A percentile compares a stretch with the other conserved stretches of the same genome.
phyloP scores from a whole-genome alignment of 495 filamentous ascomycete genomes.

The Neurospora discreta region DNA sequence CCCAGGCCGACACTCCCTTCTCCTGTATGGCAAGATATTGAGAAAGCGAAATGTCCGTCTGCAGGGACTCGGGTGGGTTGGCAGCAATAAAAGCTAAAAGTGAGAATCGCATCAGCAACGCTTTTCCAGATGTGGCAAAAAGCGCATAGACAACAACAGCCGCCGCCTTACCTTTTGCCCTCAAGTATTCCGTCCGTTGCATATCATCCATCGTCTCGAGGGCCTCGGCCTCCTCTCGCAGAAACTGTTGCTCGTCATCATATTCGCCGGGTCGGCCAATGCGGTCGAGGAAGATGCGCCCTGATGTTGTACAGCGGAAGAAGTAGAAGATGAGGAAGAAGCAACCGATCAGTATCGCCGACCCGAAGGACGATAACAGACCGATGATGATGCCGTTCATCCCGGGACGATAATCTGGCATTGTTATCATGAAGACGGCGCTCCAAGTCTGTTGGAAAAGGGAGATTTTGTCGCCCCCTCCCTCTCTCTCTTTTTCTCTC shows the following conservation, averaged over 20 bases:
- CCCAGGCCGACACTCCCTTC: slow-evolving; percentile 97
- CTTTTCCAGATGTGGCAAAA: neutral
- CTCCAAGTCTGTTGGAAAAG: neutral
- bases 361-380: slow-evolving; percentile 92
- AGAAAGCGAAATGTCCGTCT: slow-evolving; percentile 93
- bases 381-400: slow-evolving; percentile 83
- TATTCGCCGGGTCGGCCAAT: slow-evolving; percentile 91
- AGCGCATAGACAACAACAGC: neutral
- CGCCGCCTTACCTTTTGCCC: slow-evolving; percentile 73
- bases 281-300: slow-evolving; percentile 86
- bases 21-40: slow-evolving; percentile 98
- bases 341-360: slow-evolving; percentile 69
- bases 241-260: slow-evolving; percentile 92
- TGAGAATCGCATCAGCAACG: slow-evolving; percentile 6
- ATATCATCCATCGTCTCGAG: slow-evolving; percentile 94
- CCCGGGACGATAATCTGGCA: slow-evolving; percentile 22
- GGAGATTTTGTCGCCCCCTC: neutral
- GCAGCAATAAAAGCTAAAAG: slow-evolving; percentile 76
- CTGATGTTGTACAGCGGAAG: slow-evolving; percentile 79
- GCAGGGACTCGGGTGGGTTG: slow-evolving; percentile 88
- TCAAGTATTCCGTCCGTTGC: slow-evolving; percentile 75
- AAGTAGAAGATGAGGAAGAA: slow-evolving; percentile 85
- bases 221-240: slow-evolving; percentile 86
- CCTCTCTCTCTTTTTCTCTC: neutral
- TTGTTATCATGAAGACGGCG: slow-evolving; percentile 4